Percentiles rank a stretch among this genome's conserved stretches.
These are phyloP conservation scores for Calonectria leucothoes DNA, from an alignment of 2,329 filamentous ascomycete genomes.

Conservation along the genomic window DNA sequence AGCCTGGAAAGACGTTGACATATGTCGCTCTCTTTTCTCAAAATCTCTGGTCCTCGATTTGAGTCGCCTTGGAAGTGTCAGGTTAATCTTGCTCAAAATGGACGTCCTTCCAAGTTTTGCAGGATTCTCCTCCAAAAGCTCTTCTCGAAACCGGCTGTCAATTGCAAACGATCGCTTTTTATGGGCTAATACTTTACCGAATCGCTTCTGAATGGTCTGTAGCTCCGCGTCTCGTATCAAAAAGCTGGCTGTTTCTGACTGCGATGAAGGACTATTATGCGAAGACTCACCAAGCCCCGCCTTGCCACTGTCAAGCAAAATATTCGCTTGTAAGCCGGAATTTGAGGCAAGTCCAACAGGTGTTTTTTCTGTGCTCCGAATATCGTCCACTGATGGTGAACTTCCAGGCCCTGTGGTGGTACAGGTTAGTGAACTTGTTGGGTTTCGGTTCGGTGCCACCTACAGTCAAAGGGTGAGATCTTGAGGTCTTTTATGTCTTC, in stretches of 20 bases:
- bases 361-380: slow-evolving; percentile 34
- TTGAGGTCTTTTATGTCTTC: slow-evolving; percentile 50
- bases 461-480: slow-evolving; percentile 50
- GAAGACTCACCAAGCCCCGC: background rate
- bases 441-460: slow-evolving; percentile 7
- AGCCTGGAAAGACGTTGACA: background rate
- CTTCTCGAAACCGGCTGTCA: slow-evolving; percentile 55
- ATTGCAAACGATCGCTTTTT: slow-evolving; percentile 44
- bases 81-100: slow-evolving; percentile 50
- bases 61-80: slow-evolving; percentile 47
- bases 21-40: background rate
- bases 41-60: slow-evolving; percentile 29
- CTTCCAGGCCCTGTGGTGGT: slow-evolving; percentile 36
- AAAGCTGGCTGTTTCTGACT: slow-evolving; percentile 53
- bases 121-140: slow-evolving; percentile 40
- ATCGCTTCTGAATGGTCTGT: slow-evolving; percentile 53
- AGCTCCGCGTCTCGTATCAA: slow-evolving; percentile 53
- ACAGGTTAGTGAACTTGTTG: background rate
- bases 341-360: slow-evolving; percentile 42
- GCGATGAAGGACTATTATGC: slow-evolving; percentile 27
- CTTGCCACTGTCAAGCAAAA: background rate
- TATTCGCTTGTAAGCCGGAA: slow-evolving; percentile 16
- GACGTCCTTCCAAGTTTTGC: slow-evolving; percentile 37
- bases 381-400: slow-evolving; percentile 25
- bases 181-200: slow-evolving; percentile 48